A percentile compares a stretch with the other conserved stretches of the same genome.
These are phyloP conservation scores for Dothidotthia symphoricarpi DNA, from an alignment of 2,329 filamentous ascomycete genomes.

Conservation along the genomic window DNA sequence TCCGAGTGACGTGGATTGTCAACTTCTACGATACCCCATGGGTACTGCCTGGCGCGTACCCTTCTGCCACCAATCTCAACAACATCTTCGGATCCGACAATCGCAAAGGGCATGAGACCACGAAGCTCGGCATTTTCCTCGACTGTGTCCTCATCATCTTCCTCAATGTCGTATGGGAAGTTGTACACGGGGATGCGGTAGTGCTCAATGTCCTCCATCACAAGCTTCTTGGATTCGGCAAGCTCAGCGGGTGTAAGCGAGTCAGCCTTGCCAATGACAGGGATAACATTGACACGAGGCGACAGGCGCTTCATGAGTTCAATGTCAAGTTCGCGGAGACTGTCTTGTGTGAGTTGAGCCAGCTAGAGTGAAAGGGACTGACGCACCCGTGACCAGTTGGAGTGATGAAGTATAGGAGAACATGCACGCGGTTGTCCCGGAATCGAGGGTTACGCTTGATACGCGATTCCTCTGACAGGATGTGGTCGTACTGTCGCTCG, in stretches of 20 bases:
- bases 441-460: slow-evolving; percentile 99
- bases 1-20: slow-evolving; percentile 99
- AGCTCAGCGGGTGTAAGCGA: slow-evolving; percentile 94
- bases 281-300: slow-evolving; percentile 97
- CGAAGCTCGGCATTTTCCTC: slow-evolving; percentile 98
- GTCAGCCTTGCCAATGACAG: slow-evolving; percentile 97
- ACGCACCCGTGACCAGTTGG: slow-evolving; percentile 89
- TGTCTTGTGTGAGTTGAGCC: slow-evolving; percentile 40
- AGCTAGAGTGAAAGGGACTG: not conserved
- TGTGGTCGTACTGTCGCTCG: slow-evolving; percentile 98
- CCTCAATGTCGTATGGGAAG: slow-evolving; percentile 99
- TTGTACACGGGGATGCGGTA: slow-evolving; percentile 99
- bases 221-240: slow-evolving; percentile 98
- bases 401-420: slow-evolving; percentile 98
- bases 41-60: slow-evolving; percentile 94
- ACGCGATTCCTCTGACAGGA: slow-evolving; percentile 97
- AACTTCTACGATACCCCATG: slow-evolving; percentile 98
- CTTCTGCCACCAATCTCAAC: slow-evolving; percentile 91
- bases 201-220: slow-evolving; percentile 99
- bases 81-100: slow-evolving; percentile 94
- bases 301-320: slow-evolving; percentile 99
- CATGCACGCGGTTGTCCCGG: slow-evolving; percentile 98
- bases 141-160: slow-evolving; percentile 98
- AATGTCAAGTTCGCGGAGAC: slow-evolving; percentile 97
- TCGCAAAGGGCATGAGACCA: slow-evolving; percentile 97